Conservation (phyloP, 1,139 yeast species). For the Eremothecium gossypii region DNA sequence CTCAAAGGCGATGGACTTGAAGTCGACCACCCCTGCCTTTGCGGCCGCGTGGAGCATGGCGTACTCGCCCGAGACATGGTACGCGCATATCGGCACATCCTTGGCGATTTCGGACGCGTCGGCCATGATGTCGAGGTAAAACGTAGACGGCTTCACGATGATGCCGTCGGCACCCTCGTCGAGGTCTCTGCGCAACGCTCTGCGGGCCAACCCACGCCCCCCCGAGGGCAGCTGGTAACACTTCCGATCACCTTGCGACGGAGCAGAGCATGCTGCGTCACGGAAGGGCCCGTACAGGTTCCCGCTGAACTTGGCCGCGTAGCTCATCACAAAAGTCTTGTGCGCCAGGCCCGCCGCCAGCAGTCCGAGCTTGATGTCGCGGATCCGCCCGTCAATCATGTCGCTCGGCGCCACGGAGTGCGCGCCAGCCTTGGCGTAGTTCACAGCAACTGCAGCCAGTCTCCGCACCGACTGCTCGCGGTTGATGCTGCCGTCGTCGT, state of each 20-base stretch:
- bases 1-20: slow-evolving; percentile 85
- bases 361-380: slow-evolving; percentile 78
- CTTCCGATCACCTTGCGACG: slow-evolving; percentile 85
- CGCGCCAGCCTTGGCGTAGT: slow-evolving; percentile 93
- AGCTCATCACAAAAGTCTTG: slow-evolving; percentile 81
- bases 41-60: slow-evolving; percentile 99
- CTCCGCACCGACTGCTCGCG: slow-evolving; percentile 70
- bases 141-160: slow-evolving; percentile 95
- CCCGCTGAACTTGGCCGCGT: slow-evolving; percentile 90
- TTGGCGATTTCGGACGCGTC: slow-evolving; percentile 78
- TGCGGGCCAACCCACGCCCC: slow-evolving; percentile 86
- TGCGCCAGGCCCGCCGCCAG: slow-evolving; percentile 81
- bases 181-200: slow-evolving; percentile 80
- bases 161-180: slow-evolving; percentile 93
- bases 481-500: slow-evolving; percentile 78
- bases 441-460: slow-evolving; percentile 89
- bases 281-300: slow-evolving; percentile 93
- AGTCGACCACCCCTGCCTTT: slow-evolving; percentile 84
- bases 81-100: slow-evolving; percentile 86
- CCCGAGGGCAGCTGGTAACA: slow-evolving; percentile 91
- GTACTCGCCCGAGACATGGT: slow-evolving; percentile 95
- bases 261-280: slow-evolving; percentile 92
- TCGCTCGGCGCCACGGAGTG: slow-evolving; percentile 95
- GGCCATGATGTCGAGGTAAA: slow-evolving; percentile 79
- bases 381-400: slow-evolving; percentile 93